phyloP scores from a whole-genome alignment of 352 stramenopile species.

The Blastocystis sp. region DNA sequence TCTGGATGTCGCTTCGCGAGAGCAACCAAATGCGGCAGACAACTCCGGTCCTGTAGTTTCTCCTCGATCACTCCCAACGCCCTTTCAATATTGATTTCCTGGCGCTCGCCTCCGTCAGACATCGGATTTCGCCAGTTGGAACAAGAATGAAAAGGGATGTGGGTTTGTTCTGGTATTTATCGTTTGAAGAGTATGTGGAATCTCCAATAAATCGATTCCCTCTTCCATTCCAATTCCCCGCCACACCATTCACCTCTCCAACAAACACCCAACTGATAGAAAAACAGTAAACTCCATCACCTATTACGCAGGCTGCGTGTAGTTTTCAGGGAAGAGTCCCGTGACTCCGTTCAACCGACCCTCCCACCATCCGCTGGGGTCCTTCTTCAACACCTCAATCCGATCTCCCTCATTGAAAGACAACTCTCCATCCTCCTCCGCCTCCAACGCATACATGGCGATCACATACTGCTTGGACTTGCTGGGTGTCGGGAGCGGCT shows the following conservation, averaged over 20 bases:
- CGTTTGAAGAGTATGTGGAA: no score
- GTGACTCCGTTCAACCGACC: conserved; percentile 48
- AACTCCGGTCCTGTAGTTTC: conserved; percentile 19
- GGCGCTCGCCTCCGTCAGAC: no score
- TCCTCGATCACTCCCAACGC: not conserved
- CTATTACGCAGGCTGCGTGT: conserved; percentile 44
- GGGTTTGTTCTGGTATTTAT: no score
- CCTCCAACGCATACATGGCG: conserved; percentile 54
- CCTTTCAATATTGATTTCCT: conserved; percentile 50
- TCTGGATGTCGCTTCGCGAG: conserved; percentile 6
- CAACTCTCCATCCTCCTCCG: conserved; percentile 56
- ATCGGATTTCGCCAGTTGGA: no score
- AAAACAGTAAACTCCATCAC: conserved; percentile 40
- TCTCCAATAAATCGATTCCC: no score
- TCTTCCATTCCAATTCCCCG: no score
- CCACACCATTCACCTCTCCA: no score
- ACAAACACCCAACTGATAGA: conserved; percentile 47
- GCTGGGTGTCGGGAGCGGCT: not conserved
- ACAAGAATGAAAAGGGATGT: no score
- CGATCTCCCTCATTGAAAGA: conserved; percentile 55
- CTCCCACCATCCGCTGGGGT: conserved; percentile 59
- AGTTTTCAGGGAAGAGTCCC: conserved; percentile 54
- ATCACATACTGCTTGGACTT: not conserved
- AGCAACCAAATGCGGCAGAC: conserved; percentile 14
- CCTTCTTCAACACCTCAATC: conserved; percentile 56